These are phyloP conservation scores for Stephania yunnanensis DNA, from an alignment of 164 flowering plant genomes.

Conservation along the genomic window DNA sequence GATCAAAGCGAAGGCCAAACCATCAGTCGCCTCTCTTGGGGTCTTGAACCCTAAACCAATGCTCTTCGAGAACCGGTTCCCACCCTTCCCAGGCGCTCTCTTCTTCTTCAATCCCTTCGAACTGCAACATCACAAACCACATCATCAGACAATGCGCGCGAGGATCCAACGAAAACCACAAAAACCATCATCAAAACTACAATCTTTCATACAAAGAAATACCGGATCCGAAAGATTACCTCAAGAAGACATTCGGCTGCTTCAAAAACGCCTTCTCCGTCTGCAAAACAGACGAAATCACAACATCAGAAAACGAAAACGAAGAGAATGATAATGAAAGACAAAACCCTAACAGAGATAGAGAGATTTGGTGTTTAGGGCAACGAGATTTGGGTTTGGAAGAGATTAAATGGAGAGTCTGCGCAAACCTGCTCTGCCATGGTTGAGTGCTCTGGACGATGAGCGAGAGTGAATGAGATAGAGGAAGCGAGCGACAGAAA, in stretches of 20 bases:
- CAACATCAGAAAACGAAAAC: not conserved
- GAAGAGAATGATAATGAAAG: not conserved
- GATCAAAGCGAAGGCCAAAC: not conserved
- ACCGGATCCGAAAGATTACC: slow-evolving; percentile 1
- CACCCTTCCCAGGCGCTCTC: not conserved
- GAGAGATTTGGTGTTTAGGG: not conserved
- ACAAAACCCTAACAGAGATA: not conserved
- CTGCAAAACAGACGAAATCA: not conserved
- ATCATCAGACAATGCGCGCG: not conserved
- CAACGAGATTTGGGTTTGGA: not conserved
- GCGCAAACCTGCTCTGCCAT: slow-evolving; percentile 15
- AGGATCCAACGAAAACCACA: not conserved
- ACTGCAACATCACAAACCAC: not conserved
- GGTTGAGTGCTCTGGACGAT: not conserved
- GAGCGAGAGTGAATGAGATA: not conserved
- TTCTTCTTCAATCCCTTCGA: not conserved
- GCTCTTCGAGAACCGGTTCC: not conserved
- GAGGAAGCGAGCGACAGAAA: not conserved
- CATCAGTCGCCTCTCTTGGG: not conserved
- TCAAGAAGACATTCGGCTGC: slow-evolving; percentile 15
- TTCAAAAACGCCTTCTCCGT: slow-evolving; percentile 18
- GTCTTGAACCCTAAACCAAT: not conserved
- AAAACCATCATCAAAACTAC: not conserved
- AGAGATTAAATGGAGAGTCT: not conserved
- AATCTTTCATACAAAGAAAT: not conserved